Conservation (phyloP, 176 grass and related monocot species). For the Zea mays region DNA sequence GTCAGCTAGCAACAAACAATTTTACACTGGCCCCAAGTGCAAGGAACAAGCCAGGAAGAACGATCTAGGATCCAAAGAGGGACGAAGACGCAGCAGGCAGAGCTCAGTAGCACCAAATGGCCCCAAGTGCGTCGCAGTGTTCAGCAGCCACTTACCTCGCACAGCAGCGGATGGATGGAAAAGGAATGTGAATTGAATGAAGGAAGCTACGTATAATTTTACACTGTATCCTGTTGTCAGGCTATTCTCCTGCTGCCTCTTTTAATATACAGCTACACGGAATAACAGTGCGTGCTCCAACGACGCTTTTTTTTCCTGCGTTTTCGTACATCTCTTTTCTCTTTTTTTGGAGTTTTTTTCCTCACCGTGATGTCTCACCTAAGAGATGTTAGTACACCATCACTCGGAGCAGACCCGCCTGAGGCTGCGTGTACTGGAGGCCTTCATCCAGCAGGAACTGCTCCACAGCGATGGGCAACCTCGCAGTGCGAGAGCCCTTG, state of each 20-base stretch:
- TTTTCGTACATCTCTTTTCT: slow-evolving; percentile 36
- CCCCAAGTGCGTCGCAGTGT: too few relatives aligned
- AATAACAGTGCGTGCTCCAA: slow-evolving; percentile 47
- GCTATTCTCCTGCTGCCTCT: slow-evolving; percentile 58
- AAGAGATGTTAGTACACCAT: slow-evolving; percentile 67
- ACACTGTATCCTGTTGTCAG: slow-evolving; percentile 81
- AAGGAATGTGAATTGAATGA: slow-evolving; percentile 67
- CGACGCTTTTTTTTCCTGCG: neutral
- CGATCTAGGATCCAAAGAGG: neutral
- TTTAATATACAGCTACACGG: slow-evolving; percentile 71
- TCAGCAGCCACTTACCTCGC: neutral
- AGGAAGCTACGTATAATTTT: slow-evolving; percentile 65
- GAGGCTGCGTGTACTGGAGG: slow-evolving; percentile 75
- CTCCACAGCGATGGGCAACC: slow-evolving; percentile 78
- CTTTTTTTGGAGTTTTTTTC: slow-evolving; percentile 30
- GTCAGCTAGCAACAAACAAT: too few relatives aligned
- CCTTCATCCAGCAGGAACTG: slow-evolving; percentile 86
- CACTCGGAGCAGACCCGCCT: slow-evolving; percentile 79
- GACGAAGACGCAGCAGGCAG: neutral
- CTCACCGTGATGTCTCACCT: slow-evolving; percentile 32
- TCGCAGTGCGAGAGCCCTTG: slow-evolving; percentile 79
- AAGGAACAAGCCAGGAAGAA: too few relatives aligned
- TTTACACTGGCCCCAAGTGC: too few relatives aligned
- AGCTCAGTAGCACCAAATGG: neutral
- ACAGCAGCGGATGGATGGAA: neutral